Conservation (phyloP, 179 eudicot species). For the Gypsophila paniculata region DNA sequence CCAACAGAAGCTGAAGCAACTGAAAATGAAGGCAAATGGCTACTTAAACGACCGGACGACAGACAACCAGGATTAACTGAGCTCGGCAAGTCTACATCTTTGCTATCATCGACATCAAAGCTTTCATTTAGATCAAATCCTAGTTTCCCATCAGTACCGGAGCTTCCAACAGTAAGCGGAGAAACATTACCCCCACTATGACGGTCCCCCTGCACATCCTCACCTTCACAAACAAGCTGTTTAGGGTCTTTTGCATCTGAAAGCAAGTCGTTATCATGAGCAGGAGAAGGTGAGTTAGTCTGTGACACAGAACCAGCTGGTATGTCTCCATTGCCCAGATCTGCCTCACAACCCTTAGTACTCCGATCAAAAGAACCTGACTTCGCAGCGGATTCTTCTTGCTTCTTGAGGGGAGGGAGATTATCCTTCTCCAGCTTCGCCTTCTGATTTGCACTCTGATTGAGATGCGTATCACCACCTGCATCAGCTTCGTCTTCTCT, state of each 20-base stretch:
- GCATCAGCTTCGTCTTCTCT: slow-evolving; percentile 8
- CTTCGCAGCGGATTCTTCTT: slow-evolving; percentile 10
- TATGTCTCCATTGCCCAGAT: slow-evolving; percentile 26
- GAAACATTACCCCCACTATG: slow-evolving; percentile 6
- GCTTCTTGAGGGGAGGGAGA: slow-evolving; percentile 10
- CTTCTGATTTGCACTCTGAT: slow-evolving; percentile 8
- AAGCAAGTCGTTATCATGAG: neutral
- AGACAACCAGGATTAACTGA: slow-evolving; percentile 18
- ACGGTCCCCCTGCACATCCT: slow-evolving; percentile 17
- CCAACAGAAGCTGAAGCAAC: slow-evolving; percentile 34
- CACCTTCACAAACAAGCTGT: slow-evolving; percentile 22
- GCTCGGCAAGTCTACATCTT: slow-evolving; percentile 36
- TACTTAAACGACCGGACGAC: slow-evolving; percentile 26
- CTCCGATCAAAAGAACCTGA: slow-evolving; percentile 16
- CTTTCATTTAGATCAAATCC: slow-evolving; percentile 83
- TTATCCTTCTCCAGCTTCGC: slow-evolving; percentile 13
- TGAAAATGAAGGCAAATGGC: slow-evolving; percentile 36
- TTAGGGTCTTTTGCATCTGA: slow-evolving; percentile 22
- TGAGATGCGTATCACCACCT: slow-evolving; percentile 4
- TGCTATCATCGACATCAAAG: slow-evolving; percentile 54
- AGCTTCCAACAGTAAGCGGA: slow-evolving; percentile 27
- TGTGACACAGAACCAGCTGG: slow-evolving; percentile 18
- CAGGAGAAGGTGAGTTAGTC: neutral
- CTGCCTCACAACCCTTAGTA: slow-evolving; percentile 13
- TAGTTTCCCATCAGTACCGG: slow-evolving; percentile 41